Evolutionary conservation across 163 green algal species (phyloP).

Genomic region (Volvox carteri): DNA sequence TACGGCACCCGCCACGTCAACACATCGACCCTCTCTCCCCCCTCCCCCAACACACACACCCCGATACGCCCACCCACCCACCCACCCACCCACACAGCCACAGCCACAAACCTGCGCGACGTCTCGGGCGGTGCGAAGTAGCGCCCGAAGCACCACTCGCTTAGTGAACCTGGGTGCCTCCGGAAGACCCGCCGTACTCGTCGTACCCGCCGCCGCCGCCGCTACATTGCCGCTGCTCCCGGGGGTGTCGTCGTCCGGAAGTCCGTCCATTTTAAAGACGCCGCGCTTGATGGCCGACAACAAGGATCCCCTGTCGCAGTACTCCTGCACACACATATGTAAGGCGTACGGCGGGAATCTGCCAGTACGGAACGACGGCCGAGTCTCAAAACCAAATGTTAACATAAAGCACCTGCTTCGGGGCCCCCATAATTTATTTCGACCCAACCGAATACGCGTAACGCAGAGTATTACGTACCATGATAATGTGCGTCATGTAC

Average conservation of each 20-base stretch:
- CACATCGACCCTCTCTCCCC: too few species aligned
- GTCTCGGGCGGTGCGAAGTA: slow-evolving; percentile 79
- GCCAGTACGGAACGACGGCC: too few species aligned
- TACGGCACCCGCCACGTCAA: too few species aligned
- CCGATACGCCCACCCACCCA: too few species aligned
- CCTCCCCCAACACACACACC: too few species aligned
- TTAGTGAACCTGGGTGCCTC: neutral
- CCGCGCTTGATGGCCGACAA: slow-evolving; percentile 46
- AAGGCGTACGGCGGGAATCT: too few species aligned
- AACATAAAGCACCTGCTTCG: too few species aligned
- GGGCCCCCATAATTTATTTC: too few species aligned
- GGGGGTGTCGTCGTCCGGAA: neutral
- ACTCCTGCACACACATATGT: slow-evolving; percentile 50
- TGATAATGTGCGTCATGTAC: slow-evolving; percentile 67
- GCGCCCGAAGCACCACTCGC: slow-evolving; percentile 49
- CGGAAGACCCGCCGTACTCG: neutral
- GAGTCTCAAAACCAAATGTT: too few species aligned
- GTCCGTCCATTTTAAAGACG: neutral
- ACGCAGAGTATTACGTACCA: too few species aligned
- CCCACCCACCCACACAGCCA: neutral
- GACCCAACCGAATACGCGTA: too few species aligned
- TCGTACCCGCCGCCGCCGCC: neutral
- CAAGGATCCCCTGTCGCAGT: slow-evolving; percentile 59
- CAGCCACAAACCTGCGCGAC: slow-evolving; percentile 63
- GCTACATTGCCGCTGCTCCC: neutral